Base-by-base conservation (phyloP, 768 basidiomycete species). In the Nidularia sp. region DNA sequence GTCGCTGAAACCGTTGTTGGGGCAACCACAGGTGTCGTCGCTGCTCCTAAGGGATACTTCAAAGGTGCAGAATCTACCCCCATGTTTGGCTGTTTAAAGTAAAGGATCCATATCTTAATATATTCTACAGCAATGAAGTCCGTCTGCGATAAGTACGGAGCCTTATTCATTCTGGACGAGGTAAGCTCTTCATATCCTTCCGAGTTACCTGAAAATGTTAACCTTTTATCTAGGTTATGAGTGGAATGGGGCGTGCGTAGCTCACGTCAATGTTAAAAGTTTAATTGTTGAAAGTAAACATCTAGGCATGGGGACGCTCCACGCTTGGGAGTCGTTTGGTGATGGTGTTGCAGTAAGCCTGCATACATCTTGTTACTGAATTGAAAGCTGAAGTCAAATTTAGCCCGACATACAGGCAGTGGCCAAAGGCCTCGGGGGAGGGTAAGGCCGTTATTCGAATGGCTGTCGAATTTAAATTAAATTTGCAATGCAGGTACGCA, bases 361-460 rank as follows among this genome's bases (percentile, higher is more conserved):
- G 41, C 6, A 8, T 36, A 52, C 18, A 32, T 29, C 18, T 49
- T 42, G 13, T 56, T 39, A 29, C 6, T n/a, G 34, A 4, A 49
- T 1, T 6, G 15, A 54, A 48, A 12, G 51, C 45, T 51, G 33
- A 49, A 13, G 54, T 12, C 22, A 18, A 25, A 15, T 52, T 1
- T 55, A 78, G 77, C 93, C 93, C 39, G 93, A 95, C 68, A 75
- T 95, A 32, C 92, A 95, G 68, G 88, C 90, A 5, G 77, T 94
- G 32, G 93, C 92, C 1, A 95, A 96, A 66, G 91, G 93, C 10
- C 79, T 95, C 5, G 92, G 90, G 46, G 93, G 91, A 68, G 93
- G 93, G 84, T 90, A 65, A 58, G 79, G 62, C 5, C 35, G 51
- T 2, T 43, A 47, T 35, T 39, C 13, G 33, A n/a, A 10, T 9